Evolutionary conservation across 306 rosid species (phyloP).

Genomic region (Trifolium fragiferum): DNA sequence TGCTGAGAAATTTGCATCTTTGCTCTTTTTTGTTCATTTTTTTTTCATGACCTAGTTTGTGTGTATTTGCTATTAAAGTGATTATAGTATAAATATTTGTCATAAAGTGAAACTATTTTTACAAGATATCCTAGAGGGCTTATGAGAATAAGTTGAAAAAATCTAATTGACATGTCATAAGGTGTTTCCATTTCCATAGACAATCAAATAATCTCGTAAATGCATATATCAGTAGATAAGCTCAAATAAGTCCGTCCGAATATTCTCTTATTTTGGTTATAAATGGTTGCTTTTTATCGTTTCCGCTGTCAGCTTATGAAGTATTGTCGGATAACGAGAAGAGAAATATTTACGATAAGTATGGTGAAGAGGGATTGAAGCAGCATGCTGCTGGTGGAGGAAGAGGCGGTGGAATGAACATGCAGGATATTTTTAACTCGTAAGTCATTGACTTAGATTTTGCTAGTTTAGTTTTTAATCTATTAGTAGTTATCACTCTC

Average conservation of each 20-base stretch:
- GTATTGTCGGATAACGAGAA: constrained; percentile 86
- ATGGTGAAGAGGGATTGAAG: constrained; percentile 96
- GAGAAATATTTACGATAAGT: constrained; percentile 79
- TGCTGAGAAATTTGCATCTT: too few species aligned
- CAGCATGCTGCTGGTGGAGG: constrained; percentile 96
- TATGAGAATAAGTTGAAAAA: background rate
- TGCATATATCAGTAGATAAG: background rate
- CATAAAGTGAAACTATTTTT: background rate
- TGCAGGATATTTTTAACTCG: constrained; percentile 87
- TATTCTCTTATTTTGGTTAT: background rate
- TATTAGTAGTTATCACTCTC: background rate
- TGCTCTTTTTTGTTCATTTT: background rate
- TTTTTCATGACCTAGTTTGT: background rate
- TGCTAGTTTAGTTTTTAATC: background rate
- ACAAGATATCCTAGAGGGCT: background rate
- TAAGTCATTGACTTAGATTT: constrained; percentile 48
- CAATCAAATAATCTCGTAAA: background rate
- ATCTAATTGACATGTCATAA: background rate
- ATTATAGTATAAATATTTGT: background rate
- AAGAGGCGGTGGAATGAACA: constrained; percentile 92
- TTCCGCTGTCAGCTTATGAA: constrained; percentile 69
- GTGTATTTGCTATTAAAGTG: background rate
- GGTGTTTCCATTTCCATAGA: background rate
- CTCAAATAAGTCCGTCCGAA: background rate
- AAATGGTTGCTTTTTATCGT: constrained; percentile 34